Evolutionary conservation across 352 stramenopile genomes (phyloP).

Genomic region (Phytophthora palmivora): DNA sequence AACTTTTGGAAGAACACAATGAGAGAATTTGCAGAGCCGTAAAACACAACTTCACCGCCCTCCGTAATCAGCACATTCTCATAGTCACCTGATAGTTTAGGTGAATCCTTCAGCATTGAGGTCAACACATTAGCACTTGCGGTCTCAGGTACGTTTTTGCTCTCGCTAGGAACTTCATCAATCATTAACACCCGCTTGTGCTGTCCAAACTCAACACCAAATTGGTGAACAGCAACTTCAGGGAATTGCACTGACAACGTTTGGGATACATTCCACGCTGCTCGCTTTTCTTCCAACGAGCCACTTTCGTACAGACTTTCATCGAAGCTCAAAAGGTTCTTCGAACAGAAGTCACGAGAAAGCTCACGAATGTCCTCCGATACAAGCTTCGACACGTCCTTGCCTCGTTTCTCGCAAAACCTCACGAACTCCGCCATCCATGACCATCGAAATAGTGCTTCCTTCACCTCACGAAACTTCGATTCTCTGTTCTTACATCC

Average conservation of each 20-base stretch:
- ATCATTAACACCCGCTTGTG: constrained; percentile 30
- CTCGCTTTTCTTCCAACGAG: constrained; percentile 30
- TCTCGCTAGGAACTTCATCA: constrained; percentile 17
- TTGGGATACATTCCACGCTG: constrained; percentile 28
- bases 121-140: constrained; percentile 16
- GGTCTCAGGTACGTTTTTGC: constrained; percentile 8
- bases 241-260: constrained; percentile 26
- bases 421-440: constrained; percentile 20
- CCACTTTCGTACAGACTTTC: constrained; percentile 30
- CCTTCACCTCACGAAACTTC: constrained; percentile 15
- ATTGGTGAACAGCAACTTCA: constrained; percentile 27
- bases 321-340: constrained; percentile 21
- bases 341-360: constrained; percentile 21
- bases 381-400: constrained; percentile 11
- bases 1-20: constrained; percentile 15
- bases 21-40: constrained; percentile 25
- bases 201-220: constrained; percentile 29
- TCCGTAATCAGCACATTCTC: constrained; percentile 27
- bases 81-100: constrained; percentile 16
- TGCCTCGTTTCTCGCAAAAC: constrained; percentile 23
- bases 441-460: constrained; percentile 4
- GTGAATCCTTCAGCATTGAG: constrained; percentile 28
- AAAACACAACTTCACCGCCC: constrained; percentile 24
- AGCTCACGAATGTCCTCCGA: constrained; percentile 12
- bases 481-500: constrained; percentile 1